Percentiles rank a stretch among this genome's conserved stretches.
phyloP scores from a whole-genome alignment of 371 early-diverging fungal genomes.

The Rhizopus sp. region DNA sequence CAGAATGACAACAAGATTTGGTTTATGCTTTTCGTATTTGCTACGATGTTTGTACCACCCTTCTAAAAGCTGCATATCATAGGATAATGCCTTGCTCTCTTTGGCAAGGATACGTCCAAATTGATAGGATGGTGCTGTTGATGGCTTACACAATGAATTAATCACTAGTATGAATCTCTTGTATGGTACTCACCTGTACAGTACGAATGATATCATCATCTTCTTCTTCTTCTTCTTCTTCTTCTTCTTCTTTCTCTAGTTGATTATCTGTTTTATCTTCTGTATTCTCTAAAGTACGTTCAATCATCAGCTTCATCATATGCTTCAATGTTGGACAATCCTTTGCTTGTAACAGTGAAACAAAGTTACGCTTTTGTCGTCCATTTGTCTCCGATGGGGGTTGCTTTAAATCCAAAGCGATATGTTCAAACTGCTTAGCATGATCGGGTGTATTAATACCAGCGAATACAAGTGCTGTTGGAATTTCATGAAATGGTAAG shows the following conservation, averaged over 20 bases:
- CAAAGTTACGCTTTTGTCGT: constrained; percentile 36
- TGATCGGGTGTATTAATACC: constrained; percentile 59
- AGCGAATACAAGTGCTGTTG: constrained; percentile 71
- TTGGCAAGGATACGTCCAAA: constrained; percentile 13
- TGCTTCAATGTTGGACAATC: constrained; percentile 60
- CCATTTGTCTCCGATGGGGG: constrained; percentile 29
- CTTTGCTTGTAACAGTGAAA: constrained; percentile 68
- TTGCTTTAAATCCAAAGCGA: constrained; percentile 41
- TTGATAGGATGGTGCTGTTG: constrained; percentile 2
- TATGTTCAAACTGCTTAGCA: constrained; percentile 48
- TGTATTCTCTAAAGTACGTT: constrained; percentile 48
- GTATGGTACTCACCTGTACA: neutral
- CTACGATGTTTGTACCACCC: constrained; percentile 62
- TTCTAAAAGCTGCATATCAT: constrained; percentile 65
- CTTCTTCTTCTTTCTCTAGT: constrained; percentile 23
- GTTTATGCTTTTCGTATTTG: constrained; percentile 7
- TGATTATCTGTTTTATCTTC: constrained; percentile 22
- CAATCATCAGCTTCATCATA: constrained; percentile 63
- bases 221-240: constrained; percentile 32
- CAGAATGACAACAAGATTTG: constrained; percentile 72
- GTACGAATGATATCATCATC: constrained; percentile 22
- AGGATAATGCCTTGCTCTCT: constrained; percentile 32
- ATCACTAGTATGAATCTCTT: neutral
- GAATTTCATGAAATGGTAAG: constrained; percentile 61
- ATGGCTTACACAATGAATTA: neutral